Evolutionary conservation across 2,329 filamentous ascomycete species (phyloP), one percentile per base, ranked within the genome.

Genomic region (Venturia aucupariae): DNA sequence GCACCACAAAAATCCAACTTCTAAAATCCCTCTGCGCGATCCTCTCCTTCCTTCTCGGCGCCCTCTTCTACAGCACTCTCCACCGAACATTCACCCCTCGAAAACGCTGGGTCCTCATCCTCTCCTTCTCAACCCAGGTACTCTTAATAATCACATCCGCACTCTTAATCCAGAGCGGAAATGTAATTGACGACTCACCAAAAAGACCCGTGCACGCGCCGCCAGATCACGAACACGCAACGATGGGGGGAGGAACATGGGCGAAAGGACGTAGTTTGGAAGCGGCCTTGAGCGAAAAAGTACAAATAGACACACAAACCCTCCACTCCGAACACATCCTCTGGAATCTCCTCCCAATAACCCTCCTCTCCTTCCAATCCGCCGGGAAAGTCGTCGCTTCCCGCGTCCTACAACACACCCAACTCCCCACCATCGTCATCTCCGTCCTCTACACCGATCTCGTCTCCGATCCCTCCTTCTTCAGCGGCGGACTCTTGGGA

Each of bases 361-460:
- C 83, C 0, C 76, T 90, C 8, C 80, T 92, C 6, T 87, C 88
- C 1, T 90, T 93, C 70, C 90, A 93, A 76, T 87, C 85, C 67
- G 88, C 87, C 64, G 90, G 89, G 0, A 90, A 93, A 72, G 89
- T 89, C 0, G 86, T 92, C n/a, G 84, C 84, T 0, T 90, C 87
- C 69, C 78, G 89, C 3, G 85, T 88, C 0, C 75, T 93, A 66
- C 82, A 86, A 69, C 88, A 86, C 67, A 89, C 92, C 19, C 90
- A 92, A 3, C 75, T 94, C 66, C 93, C 90, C 0, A 91, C 88
- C 72, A 86, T 90, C 67, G 63, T 64, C n/a, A 22, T 64, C 4
- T 60, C 62, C 30, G 13, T 17, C 6, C n/a, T 63, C 3, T 93
- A 92, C 77, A 92, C 89, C 71, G 90, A 93, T 72, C 71, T 93